phyloP scores from a whole-genome alignment of 1,284 basidiomycete species.

The Trichosporon asahii region DNA sequence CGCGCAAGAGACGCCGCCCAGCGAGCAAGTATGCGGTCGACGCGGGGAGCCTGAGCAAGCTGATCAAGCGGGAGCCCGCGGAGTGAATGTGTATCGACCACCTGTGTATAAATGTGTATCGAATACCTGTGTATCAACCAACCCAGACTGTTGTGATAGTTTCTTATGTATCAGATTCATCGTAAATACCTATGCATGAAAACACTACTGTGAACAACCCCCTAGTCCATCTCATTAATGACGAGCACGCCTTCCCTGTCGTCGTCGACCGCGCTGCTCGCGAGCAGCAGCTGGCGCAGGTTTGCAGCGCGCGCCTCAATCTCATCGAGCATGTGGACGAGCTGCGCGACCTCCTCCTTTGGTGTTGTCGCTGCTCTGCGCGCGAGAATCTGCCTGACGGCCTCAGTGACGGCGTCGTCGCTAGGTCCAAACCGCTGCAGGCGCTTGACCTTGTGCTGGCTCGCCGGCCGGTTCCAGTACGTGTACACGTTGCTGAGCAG shows the following conservation, averaged over 20 bases:
- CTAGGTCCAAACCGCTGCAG: constrained; percentile 21
- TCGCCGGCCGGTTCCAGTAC: constrained; percentile 32
- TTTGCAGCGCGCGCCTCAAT: constrained; percentile 31
- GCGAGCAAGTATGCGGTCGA: not conserved
- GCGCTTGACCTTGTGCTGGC: constrained; percentile 24
- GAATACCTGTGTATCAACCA: no score
- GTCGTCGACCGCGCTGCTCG: not conserved
- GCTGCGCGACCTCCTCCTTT: constrained; percentile 32
- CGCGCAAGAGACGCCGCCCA: not conserved
- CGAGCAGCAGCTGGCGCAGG: constrained; percentile 12
- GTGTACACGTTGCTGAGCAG: constrained; percentile 64
- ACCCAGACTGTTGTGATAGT: no score
- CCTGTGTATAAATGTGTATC: no score
- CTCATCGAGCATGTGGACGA: constrained; percentile 35
- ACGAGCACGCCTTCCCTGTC: not conserved
- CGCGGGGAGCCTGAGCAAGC: not conserved
- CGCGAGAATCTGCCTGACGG: constrained; percentile 32
- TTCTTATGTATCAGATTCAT: no score
- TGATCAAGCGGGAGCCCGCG: not conserved
- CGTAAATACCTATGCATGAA: not conserved
- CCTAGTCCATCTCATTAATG: constrained; percentile 3
- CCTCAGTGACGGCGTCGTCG: constrained; percentile 36
- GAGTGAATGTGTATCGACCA: not conserved
- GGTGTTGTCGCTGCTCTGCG: constrained; percentile 20
- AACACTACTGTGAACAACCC: constrained; percentile 4